These are phyloP conservation scores for Diaporthe humulicola DNA, from an alignment of 2,329 filamentous ascomycete species.

Conservation along the genomic window DNA sequence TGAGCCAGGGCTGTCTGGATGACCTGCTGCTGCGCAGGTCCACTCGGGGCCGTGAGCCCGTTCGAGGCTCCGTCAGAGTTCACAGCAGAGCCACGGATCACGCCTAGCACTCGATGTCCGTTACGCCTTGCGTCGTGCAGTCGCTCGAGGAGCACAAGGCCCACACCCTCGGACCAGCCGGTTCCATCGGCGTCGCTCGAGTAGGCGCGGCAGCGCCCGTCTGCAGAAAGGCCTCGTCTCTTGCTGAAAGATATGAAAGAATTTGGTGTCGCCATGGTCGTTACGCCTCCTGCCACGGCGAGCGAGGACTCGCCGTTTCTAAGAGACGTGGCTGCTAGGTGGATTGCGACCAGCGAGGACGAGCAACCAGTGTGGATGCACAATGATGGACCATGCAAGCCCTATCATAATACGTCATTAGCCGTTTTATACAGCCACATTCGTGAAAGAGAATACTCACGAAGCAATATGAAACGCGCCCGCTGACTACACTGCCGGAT, in stretches of 20 bases:
- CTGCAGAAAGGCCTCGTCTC: conserved; percentile 40
- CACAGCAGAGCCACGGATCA: conserved; percentile 51
- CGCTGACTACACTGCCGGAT: conserved; percentile 14
- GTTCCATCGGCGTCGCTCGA: conserved; percentile 59
- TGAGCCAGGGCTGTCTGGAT: conserved; percentile 43
- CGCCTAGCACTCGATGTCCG: conserved; percentile 52
- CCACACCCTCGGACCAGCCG: conserved; percentile 58
- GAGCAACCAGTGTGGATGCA: conserved; percentile 27
- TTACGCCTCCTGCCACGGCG: conserved; percentile 20
- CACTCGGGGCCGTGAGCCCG: conserved; percentile 43
- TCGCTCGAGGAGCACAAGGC: conserved; percentile 56
- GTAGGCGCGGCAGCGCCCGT: conserved; percentile 47
- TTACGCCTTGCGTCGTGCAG: conserved; percentile 56
- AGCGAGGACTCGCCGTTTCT: conserved; percentile 5
- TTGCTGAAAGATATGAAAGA: conserved; percentile 28
- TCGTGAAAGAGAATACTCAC: background rate
- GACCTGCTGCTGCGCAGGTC: conserved; percentile 44
- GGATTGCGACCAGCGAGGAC: conserved; percentile 26
- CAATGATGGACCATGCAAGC: conserved; percentile 12
- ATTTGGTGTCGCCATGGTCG: conserved; percentile 17
- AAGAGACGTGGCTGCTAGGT: conserved; percentile 24
- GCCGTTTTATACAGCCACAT: background rate
- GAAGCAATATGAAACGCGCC: conserved; percentile 23
- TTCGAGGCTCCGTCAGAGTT: conserved; percentile 56
- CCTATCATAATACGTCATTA: background rate